phyloP scores from a whole-genome alignment of 1,284 basidiomycete species.

The Sporisorium reilianum region DNA sequence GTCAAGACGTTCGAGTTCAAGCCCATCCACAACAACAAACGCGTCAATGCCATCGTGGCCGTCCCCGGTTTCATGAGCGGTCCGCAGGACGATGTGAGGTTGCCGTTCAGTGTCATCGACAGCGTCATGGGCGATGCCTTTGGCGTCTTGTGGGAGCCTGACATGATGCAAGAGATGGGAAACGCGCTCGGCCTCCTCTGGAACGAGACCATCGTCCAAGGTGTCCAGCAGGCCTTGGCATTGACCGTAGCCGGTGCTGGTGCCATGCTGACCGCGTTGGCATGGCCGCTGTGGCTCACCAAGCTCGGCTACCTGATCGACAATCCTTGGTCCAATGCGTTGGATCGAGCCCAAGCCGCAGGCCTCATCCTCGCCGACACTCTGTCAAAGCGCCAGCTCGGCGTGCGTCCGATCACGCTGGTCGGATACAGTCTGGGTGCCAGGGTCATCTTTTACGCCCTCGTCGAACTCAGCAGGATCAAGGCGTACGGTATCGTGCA shows the following conservation, averaged over 20 bases:
- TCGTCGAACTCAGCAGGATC: slow-evolving; percentile 62
- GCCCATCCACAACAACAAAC: slow-evolving; percentile 69
- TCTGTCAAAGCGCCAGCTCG: slow-evolving; percentile 62
- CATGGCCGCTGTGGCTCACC: slow-evolving; percentile 68
- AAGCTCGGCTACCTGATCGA: slow-evolving; percentile 69
- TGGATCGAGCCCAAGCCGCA: slow-evolving; percentile 63
- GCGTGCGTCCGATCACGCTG: slow-evolving; percentile 68
- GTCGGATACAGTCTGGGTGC: slow-evolving; percentile 68
- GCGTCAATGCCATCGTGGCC: slow-evolving; percentile 67
- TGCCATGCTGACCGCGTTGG: slow-evolving; percentile 63
- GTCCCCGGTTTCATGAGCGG: slow-evolving; percentile 67
- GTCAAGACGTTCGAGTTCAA: slow-evolving; percentile 68
- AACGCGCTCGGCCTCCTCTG: slow-evolving; percentile 67
- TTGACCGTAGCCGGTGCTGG: slow-evolving; percentile 63
- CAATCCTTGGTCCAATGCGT: slow-evolving; percentile 69
- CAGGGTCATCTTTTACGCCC: slow-evolving; percentile 66
- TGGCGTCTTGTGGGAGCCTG: slow-evolving; percentile 67
- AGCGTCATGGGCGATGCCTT: slow-evolving; percentile 68
- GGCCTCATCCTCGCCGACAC: slow-evolving; percentile 68
- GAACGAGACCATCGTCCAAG: slow-evolving; percentile 69
- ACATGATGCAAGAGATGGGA: slow-evolving; percentile 70
- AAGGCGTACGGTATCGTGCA: slow-evolving; percentile 68
- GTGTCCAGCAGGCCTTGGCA: slow-evolving; percentile 67
- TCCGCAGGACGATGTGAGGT: slow-evolving; percentile 61
- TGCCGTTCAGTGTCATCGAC: slow-evolving; percentile 68